These are phyloP conservation scores for Phialophora expanda DNA, from an alignment of 2,329 filamentous ascomycete genomes.

Conservation along the genomic window DNA sequence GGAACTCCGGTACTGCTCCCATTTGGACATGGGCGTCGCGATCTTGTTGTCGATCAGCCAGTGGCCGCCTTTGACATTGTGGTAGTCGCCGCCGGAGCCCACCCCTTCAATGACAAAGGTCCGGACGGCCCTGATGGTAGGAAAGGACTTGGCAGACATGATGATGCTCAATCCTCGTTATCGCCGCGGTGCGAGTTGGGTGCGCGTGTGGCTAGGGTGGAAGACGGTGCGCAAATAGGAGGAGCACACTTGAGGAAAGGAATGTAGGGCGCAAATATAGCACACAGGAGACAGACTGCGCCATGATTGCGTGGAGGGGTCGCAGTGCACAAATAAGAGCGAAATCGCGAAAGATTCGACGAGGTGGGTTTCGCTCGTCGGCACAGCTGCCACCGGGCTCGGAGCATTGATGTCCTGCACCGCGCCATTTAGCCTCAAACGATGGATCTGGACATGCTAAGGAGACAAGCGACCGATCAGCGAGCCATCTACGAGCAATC, in stretches of 20 bases:
- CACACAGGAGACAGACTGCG: constrained; percentile 9
- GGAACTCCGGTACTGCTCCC: constrained; percentile 85
- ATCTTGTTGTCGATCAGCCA: constrained; percentile 94
- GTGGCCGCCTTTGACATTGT: constrained; percentile 71
- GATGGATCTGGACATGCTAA: background rate
- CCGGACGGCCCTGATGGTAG: constrained; percentile 53
- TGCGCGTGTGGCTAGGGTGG: background rate
- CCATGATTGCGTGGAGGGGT: constrained; percentile 16
- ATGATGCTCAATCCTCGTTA: background rate
- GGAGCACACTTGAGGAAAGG: background rate
- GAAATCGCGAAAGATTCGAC: constrained; percentile 3
- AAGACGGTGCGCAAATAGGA: background rate
- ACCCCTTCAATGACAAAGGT: constrained; percentile 55
- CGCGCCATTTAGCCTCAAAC: background rate
- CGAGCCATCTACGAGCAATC: too few relatives aligned
- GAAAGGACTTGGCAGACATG: constrained; percentile 44
- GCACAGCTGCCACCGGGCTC: constrained; percentile 28
- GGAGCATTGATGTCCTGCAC: constrained; percentile 21
- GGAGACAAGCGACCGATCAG: background rate
- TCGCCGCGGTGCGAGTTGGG: background rate
- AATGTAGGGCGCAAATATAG: constrained; percentile 3
- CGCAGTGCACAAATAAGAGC: constrained; percentile 21
- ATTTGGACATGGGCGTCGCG: constrained; percentile 87
- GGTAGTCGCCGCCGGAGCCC: constrained; percentile 66
- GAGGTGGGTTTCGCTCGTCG: constrained; percentile 27